Conservation (phyloP, 2,329 filamentous ascomycete species). For the Cercospora sp. region DNA sequence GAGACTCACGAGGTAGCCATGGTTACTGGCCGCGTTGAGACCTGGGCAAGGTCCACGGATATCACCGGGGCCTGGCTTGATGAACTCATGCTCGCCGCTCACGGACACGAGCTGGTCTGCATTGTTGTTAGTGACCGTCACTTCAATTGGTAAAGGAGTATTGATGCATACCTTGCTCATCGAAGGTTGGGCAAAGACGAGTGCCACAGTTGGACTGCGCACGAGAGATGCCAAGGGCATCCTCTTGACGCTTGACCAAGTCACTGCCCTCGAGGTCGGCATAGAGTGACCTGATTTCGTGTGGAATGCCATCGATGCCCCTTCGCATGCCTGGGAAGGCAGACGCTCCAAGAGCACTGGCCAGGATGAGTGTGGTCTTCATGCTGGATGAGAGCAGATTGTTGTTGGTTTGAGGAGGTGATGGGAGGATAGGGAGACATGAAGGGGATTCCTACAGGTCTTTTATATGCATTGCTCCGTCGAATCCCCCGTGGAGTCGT, state of each 20-base stretch:
- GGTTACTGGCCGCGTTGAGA: conserved; percentile 33
- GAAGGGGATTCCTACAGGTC: not conserved
- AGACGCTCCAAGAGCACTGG: conserved; percentile 23
- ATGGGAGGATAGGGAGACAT: not conserved
- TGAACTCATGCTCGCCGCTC: conserved; percentile 23
- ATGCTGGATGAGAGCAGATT: conserved; percentile 9
- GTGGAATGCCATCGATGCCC: conserved; percentile 9
- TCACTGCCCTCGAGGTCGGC: conserved; percentile 13
- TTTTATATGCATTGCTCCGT: not conserved
- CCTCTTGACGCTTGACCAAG: conserved; percentile 19
- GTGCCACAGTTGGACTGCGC: conserved; percentile 25
- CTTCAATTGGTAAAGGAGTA: not conserved
- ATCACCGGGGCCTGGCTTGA: conserved; percentile 21
- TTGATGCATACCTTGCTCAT: conserved; percentile 18
- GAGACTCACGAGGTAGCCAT: conserved; percentile 19
- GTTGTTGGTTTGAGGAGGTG: not conserved
- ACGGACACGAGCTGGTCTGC: conserved; percentile 25
- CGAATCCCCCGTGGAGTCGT: not conserved
- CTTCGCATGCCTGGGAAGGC: conserved; percentile 23
- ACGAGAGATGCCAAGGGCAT: conserved; percentile 24
- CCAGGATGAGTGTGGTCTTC: conserved; percentile 25
- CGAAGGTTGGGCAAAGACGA: conserved; percentile 22
- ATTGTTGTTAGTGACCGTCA: not conserved
- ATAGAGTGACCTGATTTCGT: conserved; percentile 12
- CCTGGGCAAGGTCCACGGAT: conserved; percentile 34